These are phyloP conservation scores for Penicillium nucicola DNA, from an alignment of 495 filamentous ascomycete species.

Conservation along the genomic window DNA sequence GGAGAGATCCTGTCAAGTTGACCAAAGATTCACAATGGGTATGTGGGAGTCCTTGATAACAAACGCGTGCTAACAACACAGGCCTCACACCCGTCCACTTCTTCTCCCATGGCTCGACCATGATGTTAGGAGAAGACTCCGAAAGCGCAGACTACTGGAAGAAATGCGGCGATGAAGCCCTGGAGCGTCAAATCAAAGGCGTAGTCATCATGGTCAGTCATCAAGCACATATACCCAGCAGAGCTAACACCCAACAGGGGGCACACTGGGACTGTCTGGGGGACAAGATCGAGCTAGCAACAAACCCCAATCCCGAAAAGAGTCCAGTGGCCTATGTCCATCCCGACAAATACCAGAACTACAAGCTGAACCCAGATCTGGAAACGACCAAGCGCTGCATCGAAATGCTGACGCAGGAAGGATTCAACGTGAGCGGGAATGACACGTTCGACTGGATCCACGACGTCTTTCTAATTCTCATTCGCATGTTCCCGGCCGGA, in stretches of 20 bases:
- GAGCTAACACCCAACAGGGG: slow-evolving; percentile 35
- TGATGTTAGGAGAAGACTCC: slow-evolving; percentile 63
- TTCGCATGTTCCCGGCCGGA: slow-evolving; percentile 57
- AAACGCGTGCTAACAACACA: background rate
- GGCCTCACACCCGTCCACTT: slow-evolving; percentile 56
- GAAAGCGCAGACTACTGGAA: slow-evolving; percentile 59
- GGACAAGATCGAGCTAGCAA: slow-evolving; percentile 51
- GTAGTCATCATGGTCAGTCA: slow-evolving; percentile 58
- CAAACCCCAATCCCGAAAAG: slow-evolving; percentile 53
- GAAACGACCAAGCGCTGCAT: slow-evolving; percentile 43
- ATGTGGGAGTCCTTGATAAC: no score
- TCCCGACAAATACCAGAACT: slow-evolving; percentile 55
- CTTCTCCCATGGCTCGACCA: slow-evolving; percentile 66
- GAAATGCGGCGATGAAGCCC: slow-evolving; percentile 56
- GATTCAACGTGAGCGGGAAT: slow-evolving; percentile 50
- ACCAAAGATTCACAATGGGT: background rate
- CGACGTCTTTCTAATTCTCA: slow-evolving; percentile 61
- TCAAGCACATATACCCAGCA: background rate
- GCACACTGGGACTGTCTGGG: slow-evolving; percentile 56
- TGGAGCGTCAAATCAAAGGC: slow-evolving; percentile 52
- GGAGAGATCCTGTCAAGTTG: no score
- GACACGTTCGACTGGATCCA: slow-evolving; percentile 60
- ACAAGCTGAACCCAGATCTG: slow-evolving; percentile 54
- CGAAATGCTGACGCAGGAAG: slow-evolving; percentile 36
- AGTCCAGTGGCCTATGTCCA: slow-evolving; percentile 58